Conservation (phyloP, 2,329 filamentous ascomycete species). For the Sclerotiophoma versabilis region DNA sequence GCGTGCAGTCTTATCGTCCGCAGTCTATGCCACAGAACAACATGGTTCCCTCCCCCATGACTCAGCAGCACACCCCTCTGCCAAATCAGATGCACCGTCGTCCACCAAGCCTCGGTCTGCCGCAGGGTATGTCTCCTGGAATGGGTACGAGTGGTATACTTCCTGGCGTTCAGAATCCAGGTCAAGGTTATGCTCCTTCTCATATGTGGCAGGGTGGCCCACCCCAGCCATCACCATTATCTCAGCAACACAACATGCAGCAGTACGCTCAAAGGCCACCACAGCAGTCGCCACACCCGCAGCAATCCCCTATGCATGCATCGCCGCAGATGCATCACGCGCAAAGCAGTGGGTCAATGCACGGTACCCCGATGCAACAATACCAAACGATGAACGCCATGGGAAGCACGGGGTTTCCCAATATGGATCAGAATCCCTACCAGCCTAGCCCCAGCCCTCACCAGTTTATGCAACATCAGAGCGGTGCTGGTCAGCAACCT, state of each 20-base stretch:
- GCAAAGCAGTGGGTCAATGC: slow-evolving; percentile 53
- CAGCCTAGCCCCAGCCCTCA: slow-evolving; percentile 57
- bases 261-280: slow-evolving; percentile 54
- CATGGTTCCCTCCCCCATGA: slow-evolving; percentile 75
- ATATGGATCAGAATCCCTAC: slow-evolving; percentile 59
- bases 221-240: slow-evolving; percentile 57
- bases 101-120: slow-evolving; percentile 63
- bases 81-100: slow-evolving; percentile 71
- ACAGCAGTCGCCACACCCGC: slow-evolving; percentile 54
- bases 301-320: slow-evolving; percentile 58
- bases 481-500: slow-evolving; percentile 54
- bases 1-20: slow-evolving; percentile 72
- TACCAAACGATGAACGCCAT: slow-evolving; percentile 58
- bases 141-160: slow-evolving; percentile 51
- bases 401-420: slow-evolving; percentile 51
- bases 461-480: slow-evolving; percentile 56
- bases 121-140: slow-evolving; percentile 38
- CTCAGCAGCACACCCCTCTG: slow-evolving; percentile 69
- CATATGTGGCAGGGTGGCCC: slow-evolving; percentile 59
- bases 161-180: slow-evolving; percentile 51
- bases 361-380: slow-evolving; percentile 52
- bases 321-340: slow-evolving; percentile 57
- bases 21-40: slow-evolving; percentile 74
- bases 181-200: slow-evolving; percentile 54
- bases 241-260: slow-evolving; percentile 55